phyloP scores from a whole-genome alignment of 495 filamentous ascomycete genomes.

The Beverwykella pulmonaria region DNA sequence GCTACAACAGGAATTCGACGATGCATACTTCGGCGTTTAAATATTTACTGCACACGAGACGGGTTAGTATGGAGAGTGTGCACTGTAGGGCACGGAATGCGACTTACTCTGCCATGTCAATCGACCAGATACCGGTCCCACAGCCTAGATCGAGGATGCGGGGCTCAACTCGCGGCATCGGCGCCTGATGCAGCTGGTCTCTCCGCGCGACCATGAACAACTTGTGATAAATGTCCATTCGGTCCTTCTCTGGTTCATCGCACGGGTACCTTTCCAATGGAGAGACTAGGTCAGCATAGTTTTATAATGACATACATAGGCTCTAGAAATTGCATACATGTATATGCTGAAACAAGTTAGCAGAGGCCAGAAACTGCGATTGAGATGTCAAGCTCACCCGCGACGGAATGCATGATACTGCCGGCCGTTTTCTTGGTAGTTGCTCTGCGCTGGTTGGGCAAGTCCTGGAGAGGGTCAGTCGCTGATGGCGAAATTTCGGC shows the following conservation, averaged over 20 bases:
- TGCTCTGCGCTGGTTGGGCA: slow-evolving; percentile 40
- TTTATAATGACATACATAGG: no score
- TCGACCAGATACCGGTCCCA: slow-evolving; percentile 90
- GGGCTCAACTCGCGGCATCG: slow-evolving; percentile 48
- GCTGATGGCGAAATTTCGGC: neutral
- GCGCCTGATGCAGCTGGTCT: slow-evolving; percentile 58
- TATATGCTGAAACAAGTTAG: slow-evolving; percentile 49
- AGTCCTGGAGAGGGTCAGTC: slow-evolving; percentile 18
- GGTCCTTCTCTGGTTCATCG: slow-evolving; percentile 44
- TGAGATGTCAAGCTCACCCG: slow-evolving; percentile 27
- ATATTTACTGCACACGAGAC: slow-evolving; percentile 54
- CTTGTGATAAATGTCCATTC: slow-evolving; percentile 50
- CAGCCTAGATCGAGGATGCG: slow-evolving; percentile 78
- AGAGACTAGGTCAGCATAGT: no score
- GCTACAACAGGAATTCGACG: slow-evolving; percentile 5
- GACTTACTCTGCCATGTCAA: slow-evolving; percentile 79
- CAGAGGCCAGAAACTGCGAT: neutral
- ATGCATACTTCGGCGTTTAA: slow-evolving; percentile 53
- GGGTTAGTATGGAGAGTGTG: slow-evolving; percentile 24
- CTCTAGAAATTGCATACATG: slow-evolving; percentile 48
- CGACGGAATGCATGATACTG: slow-evolving; percentile 58
- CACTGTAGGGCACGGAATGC: slow-evolving; percentile 22
- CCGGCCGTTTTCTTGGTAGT: slow-evolving; percentile 60
- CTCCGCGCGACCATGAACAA: slow-evolving; percentile 61
- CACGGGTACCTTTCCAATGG: no score